Evolutionary conservation across 1,284 basidiomycete species (phyloP), one percentile per base, ranked within the genome.

Genomic region (Ganoderma leucocontextum): DNA sequence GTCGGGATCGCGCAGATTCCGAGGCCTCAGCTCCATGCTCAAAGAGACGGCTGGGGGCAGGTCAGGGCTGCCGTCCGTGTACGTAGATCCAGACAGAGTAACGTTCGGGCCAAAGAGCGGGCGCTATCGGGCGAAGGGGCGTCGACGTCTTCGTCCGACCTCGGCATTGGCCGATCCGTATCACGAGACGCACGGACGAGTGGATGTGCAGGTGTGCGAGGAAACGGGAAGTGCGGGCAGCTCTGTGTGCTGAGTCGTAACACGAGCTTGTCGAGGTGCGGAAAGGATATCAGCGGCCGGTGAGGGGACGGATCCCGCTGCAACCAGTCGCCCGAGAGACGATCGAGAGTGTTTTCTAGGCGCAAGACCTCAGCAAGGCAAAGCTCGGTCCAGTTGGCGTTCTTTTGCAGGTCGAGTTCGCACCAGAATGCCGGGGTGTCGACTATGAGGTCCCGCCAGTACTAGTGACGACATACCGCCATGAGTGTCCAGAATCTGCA

Each of bases 331-430:
- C 22, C 47, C 47, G 22, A 49, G 47, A 49, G 47, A 19, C 12
- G n/a, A 10, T 49, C 4, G 47, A 49, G 47, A 10, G 22, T 49
- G n/a, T 22, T 49, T 6, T 8, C 1, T 2, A 49, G 47, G 10
- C 9, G 9, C 47, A 49, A 25, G 7, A 5, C 2, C 19, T 49
- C 47, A 25, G 47, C n/a, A 25, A 49, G 47, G 4, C 47, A 49
- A 25, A 49, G 47, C 47, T 49, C n/a, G 22, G 22, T n/a, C 47
- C 63, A 39, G 36, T 15, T 29, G 63, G 13, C 25, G 64, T 39
- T 58, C 65, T 19, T 6, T 25, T 4, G 7, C 17, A 49, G 10
- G 47, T 49, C 8, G 47, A 49, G 19, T 0, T 4, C 2, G n/a
- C 4, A 19, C n/a, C 47, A 49, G n/a, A 49, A 49, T 19, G 6